A percentile compares a stretch with the other conserved stretches of the same genome.
Evolutionary conservation across 2,329 filamentous ascomycete species (phyloP).

Genomic region (Aureobasidium pullulans): DNA sequence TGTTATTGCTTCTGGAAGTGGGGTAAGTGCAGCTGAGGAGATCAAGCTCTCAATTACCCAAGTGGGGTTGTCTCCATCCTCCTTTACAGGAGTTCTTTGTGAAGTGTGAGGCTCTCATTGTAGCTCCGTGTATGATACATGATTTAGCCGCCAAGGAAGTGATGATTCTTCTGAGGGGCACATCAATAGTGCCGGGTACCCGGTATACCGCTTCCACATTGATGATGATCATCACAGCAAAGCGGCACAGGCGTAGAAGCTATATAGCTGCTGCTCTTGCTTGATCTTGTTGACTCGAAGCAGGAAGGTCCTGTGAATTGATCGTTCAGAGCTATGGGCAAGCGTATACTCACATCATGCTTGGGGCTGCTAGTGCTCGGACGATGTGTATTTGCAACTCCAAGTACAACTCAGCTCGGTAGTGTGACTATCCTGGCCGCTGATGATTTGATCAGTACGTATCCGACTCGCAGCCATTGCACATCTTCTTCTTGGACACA

Average conservation of each 20-base stretch:
- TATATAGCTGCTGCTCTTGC: background rate
- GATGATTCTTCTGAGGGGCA: background rate
- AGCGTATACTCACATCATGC: background rate
- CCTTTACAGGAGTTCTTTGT: background rate
- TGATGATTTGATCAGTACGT: slow-evolving; percentile 1
- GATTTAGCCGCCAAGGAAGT: slow-evolving; percentile 1
- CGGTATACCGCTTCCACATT: background rate
- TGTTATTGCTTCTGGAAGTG: background rate
- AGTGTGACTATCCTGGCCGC: background rate
- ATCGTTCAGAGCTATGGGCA: background rate
- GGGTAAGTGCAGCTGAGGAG: background rate
- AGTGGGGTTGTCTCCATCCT: background rate
- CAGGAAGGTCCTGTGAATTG: too few relatives aligned
- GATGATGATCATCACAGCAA: background rate
- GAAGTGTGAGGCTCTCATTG: background rate
- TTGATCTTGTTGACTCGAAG: too few relatives aligned
- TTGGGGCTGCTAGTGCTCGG: background rate
- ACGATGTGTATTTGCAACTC: background rate
- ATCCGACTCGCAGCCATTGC: too few relatives aligned
- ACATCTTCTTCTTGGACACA: background rate
- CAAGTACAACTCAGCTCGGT: background rate
- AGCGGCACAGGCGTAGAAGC: background rate
- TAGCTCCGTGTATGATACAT: background rate
- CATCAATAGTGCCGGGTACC: background rate
- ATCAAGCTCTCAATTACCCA: too few relatives aligned